Evolutionary conservation across 2,329 filamentous ascomycete genomes (phyloP), one percentile per base, ranked within the genome.

Genomic region (Colletotrichum kahawae): DNA sequence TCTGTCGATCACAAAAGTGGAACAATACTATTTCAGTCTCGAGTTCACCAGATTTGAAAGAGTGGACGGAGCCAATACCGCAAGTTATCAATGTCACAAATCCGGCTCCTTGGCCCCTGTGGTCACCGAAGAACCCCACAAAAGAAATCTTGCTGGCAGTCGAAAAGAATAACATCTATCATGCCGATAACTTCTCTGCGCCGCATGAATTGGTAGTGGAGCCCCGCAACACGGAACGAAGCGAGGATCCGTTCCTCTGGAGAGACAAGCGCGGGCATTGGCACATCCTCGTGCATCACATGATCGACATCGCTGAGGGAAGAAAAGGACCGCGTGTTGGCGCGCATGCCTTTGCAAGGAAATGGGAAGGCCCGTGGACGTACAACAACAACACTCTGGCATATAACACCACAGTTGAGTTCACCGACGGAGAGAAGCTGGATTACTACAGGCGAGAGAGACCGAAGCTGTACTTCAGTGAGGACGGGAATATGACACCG

Each of bases 391-490:
- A 78, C 3, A 78, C 71, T 18, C 24, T 74, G 27, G 79, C 82
- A 0, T 83, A 79, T 8, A 82, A 78, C 60, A 81, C 81, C 1
- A 79, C 79, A 4, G 78, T 83, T 6, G 71, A 77, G 1, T 83
- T 80, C 66, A 84, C 83, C 0, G 87, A 89, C 76, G 87, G 87
- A 0, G 80, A 80, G 0, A 79, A 75, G 29, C 80, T 82, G 57
- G 80, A 83, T 5, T 87, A 85, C 43, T 85, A 86, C 66, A 82
- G 88, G 3, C 79, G 88, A 14, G 88, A 89, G 76, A 79, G 88
- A 3, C 87, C 88, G 1, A 88, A 89, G 81, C 63, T 90, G 7
- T 87, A 85, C 67, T 88, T 89, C 21, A 88, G 86, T 71, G 79
- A 83, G 2, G 87, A 89, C 72, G 84, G 85, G 0, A 71, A 83